These are phyloP conservation scores for Ganoderma multipileum DNA, from an alignment of 1,284 basidiomycete genomes.

Conservation along the genomic window DNA sequence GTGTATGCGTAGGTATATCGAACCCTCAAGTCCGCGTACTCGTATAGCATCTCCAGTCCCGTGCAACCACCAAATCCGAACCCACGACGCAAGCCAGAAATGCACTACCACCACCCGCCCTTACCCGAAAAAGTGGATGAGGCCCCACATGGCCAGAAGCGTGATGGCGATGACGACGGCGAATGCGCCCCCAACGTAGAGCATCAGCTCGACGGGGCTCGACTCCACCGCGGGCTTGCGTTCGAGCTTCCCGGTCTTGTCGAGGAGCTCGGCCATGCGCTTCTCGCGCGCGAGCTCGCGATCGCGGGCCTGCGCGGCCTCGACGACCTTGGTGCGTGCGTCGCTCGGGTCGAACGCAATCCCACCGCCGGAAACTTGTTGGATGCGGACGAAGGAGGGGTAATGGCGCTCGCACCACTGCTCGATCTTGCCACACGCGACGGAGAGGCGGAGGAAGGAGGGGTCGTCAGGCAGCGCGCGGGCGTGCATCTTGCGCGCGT, in stretches of 20 bases:
- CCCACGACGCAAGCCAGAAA: not conserved
- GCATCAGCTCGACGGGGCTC: conserved; percentile 36
- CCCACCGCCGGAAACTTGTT: conserved; percentile 39
- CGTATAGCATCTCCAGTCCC: not conserved
- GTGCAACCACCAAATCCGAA: not conserved
- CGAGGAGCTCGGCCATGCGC: conserved; percentile 41
- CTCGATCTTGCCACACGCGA: conserved; percentile 90
- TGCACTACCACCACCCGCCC: not conserved
- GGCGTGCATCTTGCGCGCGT: conserved; percentile 83
- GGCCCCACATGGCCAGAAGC: conserved; percentile 41
- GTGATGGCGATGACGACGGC: conserved; percentile 46
- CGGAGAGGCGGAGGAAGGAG: conserved; percentile 82
- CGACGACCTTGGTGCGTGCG: conserved; percentile 59
- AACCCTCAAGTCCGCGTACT: not conserved
- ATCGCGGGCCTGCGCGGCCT: conserved; percentile 48
- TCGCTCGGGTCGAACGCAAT: conserved; percentile 55
- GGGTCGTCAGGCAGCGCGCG: conserved; percentile 86
- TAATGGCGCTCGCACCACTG: conserved; percentile 92
- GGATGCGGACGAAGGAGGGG: conserved; percentile 79
- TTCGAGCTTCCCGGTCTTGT: conserved; percentile 15
- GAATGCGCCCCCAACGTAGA: conserved; percentile 49
- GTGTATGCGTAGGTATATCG: not conserved
- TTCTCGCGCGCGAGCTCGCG: conserved; percentile 50
- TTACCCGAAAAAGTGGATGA: conserved; percentile 39
- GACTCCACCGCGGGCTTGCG: conserved; percentile 16